phyloP scores from a whole-genome alignment of 352 stramenopile species.

The Globisporangium uncinulatum region DNA sequence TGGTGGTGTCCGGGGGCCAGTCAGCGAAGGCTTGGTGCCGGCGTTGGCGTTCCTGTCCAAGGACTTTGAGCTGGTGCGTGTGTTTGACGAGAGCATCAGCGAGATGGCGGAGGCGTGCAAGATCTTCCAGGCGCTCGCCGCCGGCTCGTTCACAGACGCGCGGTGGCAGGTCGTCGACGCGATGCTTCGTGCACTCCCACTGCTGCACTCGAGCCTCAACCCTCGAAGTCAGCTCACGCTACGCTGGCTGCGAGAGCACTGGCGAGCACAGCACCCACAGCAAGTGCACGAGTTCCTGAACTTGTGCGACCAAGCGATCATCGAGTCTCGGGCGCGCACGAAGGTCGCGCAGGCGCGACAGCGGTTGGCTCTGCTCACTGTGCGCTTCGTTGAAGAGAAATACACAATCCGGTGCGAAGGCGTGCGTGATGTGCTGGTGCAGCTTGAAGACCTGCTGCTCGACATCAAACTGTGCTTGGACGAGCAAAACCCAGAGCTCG shows the following conservation, averaged over 20 bases:
- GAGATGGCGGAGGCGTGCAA: conserved; percentile 33
- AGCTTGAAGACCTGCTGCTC: conserved; percentile 29
- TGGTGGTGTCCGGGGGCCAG: background rate
- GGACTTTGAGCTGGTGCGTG: conserved; percentile 27
- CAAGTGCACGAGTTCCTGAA: conserved; percentile 16
- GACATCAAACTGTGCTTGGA: conserved; percentile 36
- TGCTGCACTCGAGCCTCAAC: background rate
- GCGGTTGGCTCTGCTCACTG: conserved; percentile 21
- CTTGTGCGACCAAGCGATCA: conserved; percentile 46
- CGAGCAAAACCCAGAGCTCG: conserved; percentile 34
- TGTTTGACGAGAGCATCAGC: conserved; percentile 37
- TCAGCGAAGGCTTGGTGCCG: conserved; percentile 1
- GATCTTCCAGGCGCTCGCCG: conserved; percentile 44
- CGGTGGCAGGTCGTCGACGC: conserved; percentile 26
- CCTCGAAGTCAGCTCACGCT: conserved; percentile 15
- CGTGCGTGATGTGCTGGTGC: conserved; percentile 19
- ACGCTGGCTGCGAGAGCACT: conserved; percentile 21
- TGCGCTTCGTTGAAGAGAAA: conserved; percentile 31
- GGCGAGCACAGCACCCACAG: background rate
- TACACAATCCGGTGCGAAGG: conserved; percentile 33
- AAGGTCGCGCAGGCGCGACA: conserved; percentile 30
- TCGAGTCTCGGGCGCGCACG: conserved; percentile 37
- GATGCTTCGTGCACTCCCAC: conserved; percentile 4
- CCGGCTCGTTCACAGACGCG: conserved; percentile 29
- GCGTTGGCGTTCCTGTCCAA: conserved; percentile 8